These are phyloP conservation scores for Aaosphaeria pasadenensis DNA, from an alignment of 2,329 filamentous ascomycete genomes.

Conservation along the genomic window DNA sequence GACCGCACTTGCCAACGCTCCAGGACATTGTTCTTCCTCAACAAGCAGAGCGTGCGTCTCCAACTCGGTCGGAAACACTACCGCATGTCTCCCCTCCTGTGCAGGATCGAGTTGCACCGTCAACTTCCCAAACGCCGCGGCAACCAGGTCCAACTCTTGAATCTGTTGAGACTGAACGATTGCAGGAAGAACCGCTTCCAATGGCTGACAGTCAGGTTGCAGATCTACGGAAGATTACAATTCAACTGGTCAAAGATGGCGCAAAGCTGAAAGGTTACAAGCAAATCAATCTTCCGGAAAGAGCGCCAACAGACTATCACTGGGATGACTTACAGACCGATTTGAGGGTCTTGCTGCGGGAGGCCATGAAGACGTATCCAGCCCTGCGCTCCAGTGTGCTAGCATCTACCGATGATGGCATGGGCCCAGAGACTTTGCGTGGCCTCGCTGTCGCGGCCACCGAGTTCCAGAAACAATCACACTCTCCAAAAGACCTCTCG, in stretches of 20 bases:
- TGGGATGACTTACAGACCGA: slow-evolving; percentile 16
- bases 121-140: no score
- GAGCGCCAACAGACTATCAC: slow-evolving; percentile 10
- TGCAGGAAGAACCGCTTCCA: slow-evolving; percentile 2
- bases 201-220: slow-evolving; percentile 4
- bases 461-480: slow-evolving; percentile 13
- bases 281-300: slow-evolving; percentile 5
- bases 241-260: slow-evolving; percentile 70
- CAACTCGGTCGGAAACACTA: no score
- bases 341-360: slow-evolving; percentile 12
- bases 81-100: neutral
- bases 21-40: no score
- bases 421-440: slow-evolving; percentile 19
- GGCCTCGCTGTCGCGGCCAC: slow-evolving; percentile 32
- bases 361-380: slow-evolving; percentile 10
- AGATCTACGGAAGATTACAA: slow-evolving; percentile 47
- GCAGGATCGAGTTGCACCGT: neutral
- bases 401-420: neutral
- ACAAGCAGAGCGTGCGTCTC: no score
- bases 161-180: no score
- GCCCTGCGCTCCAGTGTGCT: slow-evolving; percentile 3
- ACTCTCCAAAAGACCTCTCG: no score
- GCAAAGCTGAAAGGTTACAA: slow-evolving; percentile 18
- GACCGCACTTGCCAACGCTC: no score
- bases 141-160: no score